Base-by-base conservation (phyloP, 148 eudicot genomes). In the Rheum nobile region DNA sequence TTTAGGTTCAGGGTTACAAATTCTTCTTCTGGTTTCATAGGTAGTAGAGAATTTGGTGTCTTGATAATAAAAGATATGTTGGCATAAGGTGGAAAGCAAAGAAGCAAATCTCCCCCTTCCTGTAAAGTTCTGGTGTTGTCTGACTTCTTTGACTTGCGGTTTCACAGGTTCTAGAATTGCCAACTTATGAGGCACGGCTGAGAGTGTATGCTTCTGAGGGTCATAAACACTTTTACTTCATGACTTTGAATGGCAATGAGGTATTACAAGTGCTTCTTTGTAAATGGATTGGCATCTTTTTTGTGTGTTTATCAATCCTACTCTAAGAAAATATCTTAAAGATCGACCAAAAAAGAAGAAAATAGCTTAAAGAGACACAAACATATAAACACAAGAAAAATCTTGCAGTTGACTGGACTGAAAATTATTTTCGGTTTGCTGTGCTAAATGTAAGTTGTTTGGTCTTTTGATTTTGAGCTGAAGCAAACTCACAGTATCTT, bases 231-330 rank as follows among this genome's bases (percentile, higher is more conserved):
- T 94, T 94, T 84, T 94, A 94, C 82, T 94, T 94, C 84, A 94
- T 94, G 98, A 94, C 97, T 13, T 79, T 94, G 82, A 91, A 91
- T 77, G 96, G 93, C 78, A 85, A 91, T 71, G 98, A 94, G 98
- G 98, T 94, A 79, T 48, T 83, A 16, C 48, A 19, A 38, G 73
- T 69, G 55, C 14, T 68, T 57, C 14, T 68, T 57, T n/a, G 67
- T 50, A 29, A 28, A 29, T 79, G 67, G 63, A 4, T 54, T 54
- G 61, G 21, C 10, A 41, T 8, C 47, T 29, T 46, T 50, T 19
- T 4, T 50, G 1, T 19, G 22, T 19, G 24, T 50, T 17, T 16
- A 50, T 4, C 24, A n/a, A 52, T 52, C 59, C 59, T 52, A 6
- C 10, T 52, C 50, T 2, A 11, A 13, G 9, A n/a, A 46, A 46